These are phyloP conservation scores for Gonapodya sp. DNA, from an alignment of 192 early-diverging fungal genomes.

Conservation along the genomic window DNA sequence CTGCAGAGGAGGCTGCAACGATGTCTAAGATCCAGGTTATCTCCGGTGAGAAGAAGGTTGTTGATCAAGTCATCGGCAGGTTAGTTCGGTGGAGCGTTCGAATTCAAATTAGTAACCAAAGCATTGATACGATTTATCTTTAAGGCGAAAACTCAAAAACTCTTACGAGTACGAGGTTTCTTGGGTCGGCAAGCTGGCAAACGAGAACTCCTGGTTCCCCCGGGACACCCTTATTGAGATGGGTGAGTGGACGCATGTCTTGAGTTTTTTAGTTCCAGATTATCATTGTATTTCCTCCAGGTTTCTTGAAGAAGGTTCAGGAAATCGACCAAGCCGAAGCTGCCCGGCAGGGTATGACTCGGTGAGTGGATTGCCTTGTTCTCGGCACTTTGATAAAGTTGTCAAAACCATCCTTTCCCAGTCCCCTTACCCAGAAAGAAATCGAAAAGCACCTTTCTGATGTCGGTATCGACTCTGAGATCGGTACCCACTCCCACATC, in stretches of 20 bases:
- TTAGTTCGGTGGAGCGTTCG: neutral
- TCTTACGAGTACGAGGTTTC: conserved; percentile 77
- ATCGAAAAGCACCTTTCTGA: conserved; percentile 64
- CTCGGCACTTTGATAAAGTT: neutral
- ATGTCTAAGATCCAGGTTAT: conserved; percentile 49
- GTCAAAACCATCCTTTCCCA: neutral
- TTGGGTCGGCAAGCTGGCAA: conserved; percentile 51
- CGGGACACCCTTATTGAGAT: conserved; percentile 58
- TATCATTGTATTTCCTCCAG: too few species aligned
- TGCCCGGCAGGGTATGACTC: conserved; percentile 58
- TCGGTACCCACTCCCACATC: conserved; percentile 67
- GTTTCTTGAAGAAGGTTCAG: conserved; percentile 64
- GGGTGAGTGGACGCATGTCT: too few species aligned
- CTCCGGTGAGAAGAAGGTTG: conserved; percentile 45
- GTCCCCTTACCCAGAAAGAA: conserved; percentile 49
- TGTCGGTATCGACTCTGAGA: conserved; percentile 66
- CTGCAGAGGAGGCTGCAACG: conserved; percentile 51
- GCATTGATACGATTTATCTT: neutral
- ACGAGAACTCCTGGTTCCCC: conserved; percentile 60
- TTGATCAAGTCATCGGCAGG: conserved; percentile 47
- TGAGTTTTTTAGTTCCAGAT: too few species aligned
- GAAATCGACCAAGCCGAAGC: conserved; percentile 72
- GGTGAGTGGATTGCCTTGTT: conserved; percentile 14
- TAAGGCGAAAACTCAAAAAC: conserved; percentile 63
- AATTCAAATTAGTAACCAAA: too few species aligned